Conservation (phyloP, 176 grass and related monocot genomes). For the Avena eriantha region DNA sequence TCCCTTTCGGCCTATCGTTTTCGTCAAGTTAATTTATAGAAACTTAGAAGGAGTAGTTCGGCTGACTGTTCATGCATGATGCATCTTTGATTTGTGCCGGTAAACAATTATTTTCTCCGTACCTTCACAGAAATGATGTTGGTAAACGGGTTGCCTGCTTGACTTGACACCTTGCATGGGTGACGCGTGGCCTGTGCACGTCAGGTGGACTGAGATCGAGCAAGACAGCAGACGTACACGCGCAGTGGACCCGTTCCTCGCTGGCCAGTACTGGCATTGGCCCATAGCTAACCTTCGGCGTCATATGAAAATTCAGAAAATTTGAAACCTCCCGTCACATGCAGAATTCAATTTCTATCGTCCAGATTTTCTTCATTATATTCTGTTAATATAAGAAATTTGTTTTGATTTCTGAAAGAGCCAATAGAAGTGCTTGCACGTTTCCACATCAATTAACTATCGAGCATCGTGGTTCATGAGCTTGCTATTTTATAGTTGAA, state of each 20-base stretch:
- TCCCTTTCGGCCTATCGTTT: constrained; percentile 36
- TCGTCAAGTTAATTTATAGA: background rate
- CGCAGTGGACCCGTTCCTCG: background rate
- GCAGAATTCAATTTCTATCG: background rate
- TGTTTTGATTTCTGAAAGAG: background rate
- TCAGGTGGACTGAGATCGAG: constrained; percentile 36
- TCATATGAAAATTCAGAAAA: background rate
- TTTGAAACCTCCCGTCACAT: background rate
- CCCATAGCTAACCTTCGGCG: background rate
- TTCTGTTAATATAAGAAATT: background rate
- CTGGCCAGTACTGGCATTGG: background rate
- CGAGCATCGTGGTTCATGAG: constrained; percentile 30
- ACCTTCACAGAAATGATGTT: constrained; percentile 11
- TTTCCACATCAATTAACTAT: constrained; percentile 40
- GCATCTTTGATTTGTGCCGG: background rate
- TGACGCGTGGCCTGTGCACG: constrained; percentile 45
- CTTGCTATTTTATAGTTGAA: constrained; percentile 25
- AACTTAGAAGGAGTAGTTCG: background rate
- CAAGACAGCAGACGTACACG: constrained; percentile 20
- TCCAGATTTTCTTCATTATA: background rate
- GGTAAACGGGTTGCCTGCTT: constrained; percentile 24
- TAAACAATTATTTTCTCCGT: constrained; percentile 25
- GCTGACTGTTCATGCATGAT: constrained; percentile 30
- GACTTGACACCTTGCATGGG: constrained; percentile 49
- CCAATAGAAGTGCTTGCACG: constrained; percentile 25